Evolutionary conservation across 176 grass and related monocot species (phyloP).

Genomic region (Avena eriantha): DNA sequence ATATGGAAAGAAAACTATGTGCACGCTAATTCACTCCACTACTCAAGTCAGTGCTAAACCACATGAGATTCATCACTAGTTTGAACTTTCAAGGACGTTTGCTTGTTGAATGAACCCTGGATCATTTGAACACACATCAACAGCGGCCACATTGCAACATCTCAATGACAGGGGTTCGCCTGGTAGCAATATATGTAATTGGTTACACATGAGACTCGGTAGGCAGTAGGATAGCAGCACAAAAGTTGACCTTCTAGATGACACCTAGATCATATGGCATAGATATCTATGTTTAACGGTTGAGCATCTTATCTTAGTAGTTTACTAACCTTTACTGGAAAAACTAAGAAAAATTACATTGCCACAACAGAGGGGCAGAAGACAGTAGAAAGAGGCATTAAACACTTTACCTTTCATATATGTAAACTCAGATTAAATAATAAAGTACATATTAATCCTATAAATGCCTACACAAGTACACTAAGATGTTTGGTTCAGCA

Average conservation of each 20-base stretch:
- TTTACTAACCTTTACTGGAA: background rate
- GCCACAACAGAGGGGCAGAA: background rate
- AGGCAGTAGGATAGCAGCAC: background rate
- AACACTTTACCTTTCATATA: background rate
- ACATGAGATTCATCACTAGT: conserved; percentile 23
- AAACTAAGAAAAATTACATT: conserved; percentile 2
- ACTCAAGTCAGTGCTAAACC: conserved; percentile 30
- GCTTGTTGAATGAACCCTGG: background rate
- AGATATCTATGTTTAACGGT: background rate
- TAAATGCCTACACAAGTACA: background rate
- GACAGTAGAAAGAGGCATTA: background rate
- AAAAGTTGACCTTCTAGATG: conserved; percentile 18
- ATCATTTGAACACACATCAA: background rate
- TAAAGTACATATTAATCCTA: background rate
- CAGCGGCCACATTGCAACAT: background rate
- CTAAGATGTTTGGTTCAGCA: background rate
- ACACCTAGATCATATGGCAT: conserved; percentile 8
- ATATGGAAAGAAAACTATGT: background rate
- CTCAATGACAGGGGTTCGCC: background rate
- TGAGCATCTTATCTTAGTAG: conserved; percentile 14
- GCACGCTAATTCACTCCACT: background rate
- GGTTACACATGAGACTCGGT: background rate
- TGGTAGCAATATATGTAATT: conserved; percentile 11
- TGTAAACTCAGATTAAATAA: background rate
- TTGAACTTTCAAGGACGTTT: conserved; percentile 1